A percentile compares a stretch with the other conserved stretches of the same genome.
Evolutionary conservation across 352 stramenopile genomes (phyloP).

Genomic region (Phytophthora brassicae): DNA sequence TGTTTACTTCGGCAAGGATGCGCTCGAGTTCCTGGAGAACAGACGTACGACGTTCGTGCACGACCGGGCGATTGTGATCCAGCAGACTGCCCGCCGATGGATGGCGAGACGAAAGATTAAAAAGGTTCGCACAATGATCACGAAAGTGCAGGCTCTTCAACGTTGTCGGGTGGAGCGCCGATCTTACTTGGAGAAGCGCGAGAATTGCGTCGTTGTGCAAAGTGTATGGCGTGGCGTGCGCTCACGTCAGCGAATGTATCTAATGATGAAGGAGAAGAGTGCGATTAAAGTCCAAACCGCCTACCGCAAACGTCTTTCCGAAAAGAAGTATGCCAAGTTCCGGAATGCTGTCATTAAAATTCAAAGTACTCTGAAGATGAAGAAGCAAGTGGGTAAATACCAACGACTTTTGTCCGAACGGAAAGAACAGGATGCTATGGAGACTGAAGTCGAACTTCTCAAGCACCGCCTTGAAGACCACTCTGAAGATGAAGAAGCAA

Average conservation of each 20-base stretch:
- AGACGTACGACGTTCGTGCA: slow-evolving; percentile 71
- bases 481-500: slow-evolving; percentile 78
- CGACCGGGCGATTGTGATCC: slow-evolving; percentile 63
- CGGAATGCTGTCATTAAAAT: slow-evolving; percentile 72
- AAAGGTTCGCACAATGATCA: slow-evolving; percentile 53
- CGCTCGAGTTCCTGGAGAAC: slow-evolving; percentile 91
- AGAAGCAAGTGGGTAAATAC: slow-evolving; percentile 77
- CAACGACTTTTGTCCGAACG: slow-evolving; percentile 54
- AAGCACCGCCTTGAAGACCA: too few relatives aligned
- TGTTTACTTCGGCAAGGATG: slow-evolving; percentile 94
- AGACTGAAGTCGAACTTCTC: slow-evolving; percentile 71
- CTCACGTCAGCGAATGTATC: slow-evolving; percentile 53
- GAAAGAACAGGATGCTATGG: slow-evolving; percentile 73
- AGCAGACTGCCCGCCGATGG: slow-evolving; percentile 56
- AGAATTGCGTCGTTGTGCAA: slow-evolving; percentile 57
- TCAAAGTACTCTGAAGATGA: slow-evolving; percentile 74
- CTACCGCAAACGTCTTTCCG: slow-evolving; percentile 49
- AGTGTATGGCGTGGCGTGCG: slow-evolving; percentile 75
- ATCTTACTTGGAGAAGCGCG: slow-evolving; percentile 46
- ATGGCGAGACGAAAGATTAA: slow-evolving; percentile 52
- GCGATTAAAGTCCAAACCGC: slow-evolving; percentile 61
- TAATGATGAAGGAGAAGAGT: slow-evolving; percentile 59
- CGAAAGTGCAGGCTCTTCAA: slow-evolving; percentile 59
- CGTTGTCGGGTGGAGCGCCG: slow-evolving; percentile 45
- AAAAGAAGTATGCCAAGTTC: slow-evolving; percentile 56